Evolutionary conservation across 2,329 filamentous ascomycete species (phyloP).

Genomic region (Neodidymelliopsis sp.): DNA sequence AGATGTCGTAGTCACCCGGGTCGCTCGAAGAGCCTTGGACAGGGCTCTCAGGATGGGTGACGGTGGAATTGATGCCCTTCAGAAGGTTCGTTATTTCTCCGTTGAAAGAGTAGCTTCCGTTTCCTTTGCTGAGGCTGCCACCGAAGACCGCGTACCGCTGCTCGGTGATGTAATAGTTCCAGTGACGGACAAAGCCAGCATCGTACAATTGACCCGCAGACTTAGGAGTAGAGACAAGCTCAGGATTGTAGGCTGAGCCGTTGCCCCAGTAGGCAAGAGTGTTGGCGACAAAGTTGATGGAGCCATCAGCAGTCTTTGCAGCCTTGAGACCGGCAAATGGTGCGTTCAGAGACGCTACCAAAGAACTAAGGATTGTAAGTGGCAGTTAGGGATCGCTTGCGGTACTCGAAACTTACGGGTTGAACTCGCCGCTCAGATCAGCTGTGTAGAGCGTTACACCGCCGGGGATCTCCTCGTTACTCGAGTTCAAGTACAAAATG

Average conservation of each 20-base stretch:
- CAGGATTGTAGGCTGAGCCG: slow-evolving; percentile 73
- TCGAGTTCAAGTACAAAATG: slow-evolving; percentile 70
- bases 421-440: slow-evolving; percentile 37
- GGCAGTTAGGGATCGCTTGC: neutral
- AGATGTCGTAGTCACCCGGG: slow-evolving; percentile 77
- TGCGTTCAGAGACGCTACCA: slow-evolving; percentile 53
- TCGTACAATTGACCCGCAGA: slow-evolving; percentile 76
- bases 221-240: slow-evolving; percentile 64
- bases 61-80: slow-evolving; percentile 65
- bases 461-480: slow-evolving; percentile 62
- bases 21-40: slow-evolving; percentile 78
- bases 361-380: slow-evolving; percentile 26
- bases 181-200: slow-evolving; percentile 79
- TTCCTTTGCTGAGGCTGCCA: slow-evolving; percentile 60
- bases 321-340: slow-evolving; percentile 60
- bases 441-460: slow-evolving; percentile 47
- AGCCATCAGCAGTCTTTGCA: slow-evolving; percentile 46
- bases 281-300: slow-evolving; percentile 58
- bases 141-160: slow-evolving; percentile 79
- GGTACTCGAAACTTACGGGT: slow-evolving; percentile 31
- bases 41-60: slow-evolving; percentile 68
- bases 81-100: slow-evolving; percentile 56
- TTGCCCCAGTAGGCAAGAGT: slow-evolving; percentile 69
- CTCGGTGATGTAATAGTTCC: slow-evolving; percentile 75
- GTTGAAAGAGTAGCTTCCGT: slow-evolving; percentile 41